Conservation (phyloP, 2,329 filamentous ascomycete species). For the Pseudogymnoascus destructans region DNA sequence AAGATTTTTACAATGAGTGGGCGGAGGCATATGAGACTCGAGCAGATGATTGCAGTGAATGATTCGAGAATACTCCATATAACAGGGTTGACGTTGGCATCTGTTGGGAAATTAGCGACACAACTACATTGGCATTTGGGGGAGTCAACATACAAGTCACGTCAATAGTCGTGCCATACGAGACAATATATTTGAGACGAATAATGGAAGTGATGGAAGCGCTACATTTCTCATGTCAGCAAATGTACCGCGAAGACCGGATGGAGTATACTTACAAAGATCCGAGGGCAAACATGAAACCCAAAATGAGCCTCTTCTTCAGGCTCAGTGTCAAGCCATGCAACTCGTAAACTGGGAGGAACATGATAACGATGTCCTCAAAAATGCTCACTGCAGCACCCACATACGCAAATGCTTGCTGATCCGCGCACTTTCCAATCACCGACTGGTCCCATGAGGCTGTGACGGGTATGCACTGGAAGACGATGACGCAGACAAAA, state of each 20-base stretch:
- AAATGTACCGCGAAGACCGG: not conserved
- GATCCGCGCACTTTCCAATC: slow-evolving; percentile 39
- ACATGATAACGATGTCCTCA: slow-evolving; percentile 52
- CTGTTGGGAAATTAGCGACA: slow-evolving; percentile 11
- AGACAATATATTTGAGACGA: slow-evolving; percentile 18
- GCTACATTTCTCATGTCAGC: slow-evolving; percentile 12
- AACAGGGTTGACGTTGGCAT: slow-evolving; percentile 17
- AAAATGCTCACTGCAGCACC: slow-evolving; percentile 55
- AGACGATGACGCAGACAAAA: slow-evolving; percentile 13
- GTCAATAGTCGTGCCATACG: slow-evolving; percentile 16
- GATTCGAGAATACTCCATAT: slow-evolving; percentile 24
- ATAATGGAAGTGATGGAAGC: slow-evolving; percentile 19
- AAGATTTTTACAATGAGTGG: slow-evolving; percentile 16
- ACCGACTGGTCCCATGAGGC: slow-evolving; percentile 14
- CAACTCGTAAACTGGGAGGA: slow-evolving; percentile 51
- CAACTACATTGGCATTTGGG: not conserved
- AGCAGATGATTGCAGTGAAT: slow-evolving; percentile 20
- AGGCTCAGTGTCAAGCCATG: slow-evolving; percentile 46
- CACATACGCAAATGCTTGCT: slow-evolving; percentile 50
- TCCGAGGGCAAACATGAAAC: slow-evolving; percentile 54
- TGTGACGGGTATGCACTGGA: slow-evolving; percentile 18
- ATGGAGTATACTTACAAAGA: slow-evolving; percentile 40
- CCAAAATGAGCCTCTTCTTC: slow-evolving; percentile 52
- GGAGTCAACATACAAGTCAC: slow-evolving; percentile 16
- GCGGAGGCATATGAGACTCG: slow-evolving; percentile 20